Evolutionary conservation across 176 grass and related monocot species (phyloP).

Genomic region (Aegilops longissima): DNA sequence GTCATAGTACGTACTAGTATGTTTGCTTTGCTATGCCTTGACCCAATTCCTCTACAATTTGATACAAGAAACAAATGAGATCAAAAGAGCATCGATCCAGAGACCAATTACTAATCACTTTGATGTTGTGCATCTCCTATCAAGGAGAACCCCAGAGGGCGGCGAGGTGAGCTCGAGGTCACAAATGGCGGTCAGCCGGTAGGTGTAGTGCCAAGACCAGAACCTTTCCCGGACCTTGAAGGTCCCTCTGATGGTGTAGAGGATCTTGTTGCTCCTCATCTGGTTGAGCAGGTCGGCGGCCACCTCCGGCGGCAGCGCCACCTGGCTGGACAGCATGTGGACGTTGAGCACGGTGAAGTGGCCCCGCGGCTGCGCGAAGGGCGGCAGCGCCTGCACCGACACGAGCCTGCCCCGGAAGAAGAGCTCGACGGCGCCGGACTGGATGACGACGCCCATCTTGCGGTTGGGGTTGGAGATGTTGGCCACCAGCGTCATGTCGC

Average conservation of each 20-base stretch:
- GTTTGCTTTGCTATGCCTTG: too few species aligned
- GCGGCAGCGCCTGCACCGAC: slow-evolving; percentile 60
- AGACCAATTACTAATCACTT: slow-evolving; percentile 18
- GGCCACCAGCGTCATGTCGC: slow-evolving; percentile 70
- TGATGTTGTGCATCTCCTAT: slow-evolving; percentile 67
- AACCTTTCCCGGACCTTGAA: slow-evolving; percentile 79
- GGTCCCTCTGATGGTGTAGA: slow-evolving; percentile 58
- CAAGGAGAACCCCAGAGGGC: slow-evolving; percentile 71
- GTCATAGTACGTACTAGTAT: too few species aligned
- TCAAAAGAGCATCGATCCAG: neutral
- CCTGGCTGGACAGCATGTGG: slow-evolving; percentile 86
- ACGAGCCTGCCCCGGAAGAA: slow-evolving; percentile 72
- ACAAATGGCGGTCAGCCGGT: slow-evolving; percentile 60
- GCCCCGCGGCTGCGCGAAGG: slow-evolving; percentile 55
- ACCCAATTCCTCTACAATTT: neutral
- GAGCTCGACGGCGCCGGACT: slow-evolving; percentile 59
- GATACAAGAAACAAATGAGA: slow-evolving; percentile 9
- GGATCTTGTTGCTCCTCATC: slow-evolving; percentile 67
- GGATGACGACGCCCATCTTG: slow-evolving; percentile 64
- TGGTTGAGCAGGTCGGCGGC: slow-evolving; percentile 60
- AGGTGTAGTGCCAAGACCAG: slow-evolving; percentile 59
- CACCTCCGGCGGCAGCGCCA: slow-evolving; percentile 62
- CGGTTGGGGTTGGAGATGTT: slow-evolving; percentile 96
- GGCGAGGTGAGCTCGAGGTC: slow-evolving; percentile 77
- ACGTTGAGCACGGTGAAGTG: slow-evolving; percentile 54